A percentile compares a stretch with the other conserved stretches of the same genome.
Conservation (phyloP, 352 stramenopile genomes). For the Sclerospora graminicola region DNA sequence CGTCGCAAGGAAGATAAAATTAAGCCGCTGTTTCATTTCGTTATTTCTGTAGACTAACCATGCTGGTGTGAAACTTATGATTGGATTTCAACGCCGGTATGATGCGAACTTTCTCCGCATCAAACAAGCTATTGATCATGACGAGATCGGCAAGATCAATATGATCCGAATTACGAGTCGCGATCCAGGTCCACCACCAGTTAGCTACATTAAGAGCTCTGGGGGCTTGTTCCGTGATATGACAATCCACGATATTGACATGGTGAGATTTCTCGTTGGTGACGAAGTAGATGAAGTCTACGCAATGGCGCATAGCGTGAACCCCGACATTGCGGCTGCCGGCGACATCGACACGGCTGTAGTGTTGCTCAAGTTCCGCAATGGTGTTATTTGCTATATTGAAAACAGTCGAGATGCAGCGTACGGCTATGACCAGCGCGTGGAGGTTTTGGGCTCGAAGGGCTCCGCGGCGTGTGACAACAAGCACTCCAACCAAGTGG, state of each 20-base stretch:
- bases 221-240: constrained; percentile 93
- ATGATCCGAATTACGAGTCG: constrained; percentile 72
- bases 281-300: constrained; percentile 66
- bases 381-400: constrained; percentile 87
- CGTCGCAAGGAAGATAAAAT: too few species aligned
- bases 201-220: constrained; percentile 47
- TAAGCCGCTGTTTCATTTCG: too few species aligned
- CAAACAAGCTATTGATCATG: constrained; percentile 62
- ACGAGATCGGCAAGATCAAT: constrained; percentile 86
- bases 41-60: constrained; percentile 13
- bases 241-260: constrained; percentile 94
- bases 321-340: constrained; percentile 52
- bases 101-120: constrained; percentile 91
- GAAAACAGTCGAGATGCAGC: constrained; percentile 90
- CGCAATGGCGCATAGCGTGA: constrained; percentile 43
- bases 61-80: constrained; percentile 90
- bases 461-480: constrained; percentile 89
- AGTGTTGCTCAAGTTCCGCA: constrained; percentile 87
- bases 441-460: constrained; percentile 87
- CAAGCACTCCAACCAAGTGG: constrained; percentile 87
- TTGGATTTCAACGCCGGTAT: constrained; percentile 90
- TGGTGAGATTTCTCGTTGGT: constrained; percentile 88
- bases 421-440: constrained; percentile 93
- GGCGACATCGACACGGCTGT: constrained; percentile 88
- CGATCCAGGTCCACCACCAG: constrained; percentile 32